A percentile compares a stretch with the other conserved stretches of the same genome.
Evolutionary conservation across 148 eudicot species (phyloP).

Genomic region (Camellia lanceoleosa): DNA sequence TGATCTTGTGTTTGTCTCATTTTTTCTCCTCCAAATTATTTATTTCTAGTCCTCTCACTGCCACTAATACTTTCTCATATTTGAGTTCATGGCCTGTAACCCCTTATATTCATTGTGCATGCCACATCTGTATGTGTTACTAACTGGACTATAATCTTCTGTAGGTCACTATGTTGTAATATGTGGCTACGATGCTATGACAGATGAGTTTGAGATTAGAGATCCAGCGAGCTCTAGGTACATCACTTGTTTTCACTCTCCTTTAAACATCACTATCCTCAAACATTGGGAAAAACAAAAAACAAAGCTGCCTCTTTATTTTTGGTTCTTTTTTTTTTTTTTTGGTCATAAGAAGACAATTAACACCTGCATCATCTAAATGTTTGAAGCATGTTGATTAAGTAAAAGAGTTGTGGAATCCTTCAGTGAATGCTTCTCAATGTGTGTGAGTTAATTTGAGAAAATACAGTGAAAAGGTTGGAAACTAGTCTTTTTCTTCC

Average conservation of each 20-base stretch:
- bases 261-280: background rate
- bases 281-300: background rate
- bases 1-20: background rate
- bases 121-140: background rate
- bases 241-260: background rate
- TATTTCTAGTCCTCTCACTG: background rate
- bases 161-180: constrained; percentile 91
- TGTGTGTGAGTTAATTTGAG: background rate
- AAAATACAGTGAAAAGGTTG: background rate
- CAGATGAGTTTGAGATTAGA: constrained; percentile 92
- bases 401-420: background rate
- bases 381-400: too few relatives aligned
- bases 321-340: background rate
- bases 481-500: background rate
- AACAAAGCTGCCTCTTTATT: too few relatives aligned
- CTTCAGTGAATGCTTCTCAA: background rate
- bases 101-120: background rate
- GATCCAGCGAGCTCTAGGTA: constrained; percentile 97
- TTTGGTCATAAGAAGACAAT: background rate
- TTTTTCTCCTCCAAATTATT: background rate
- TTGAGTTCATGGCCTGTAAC: background rate
- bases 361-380: too few relatives aligned
- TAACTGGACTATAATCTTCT: constrained; percentile 19
- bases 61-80: background rate
- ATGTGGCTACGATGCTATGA: constrained; percentile 81